Conservation (phyloP, 148 eudicot species). For the Oxyria digyna region DNA sequence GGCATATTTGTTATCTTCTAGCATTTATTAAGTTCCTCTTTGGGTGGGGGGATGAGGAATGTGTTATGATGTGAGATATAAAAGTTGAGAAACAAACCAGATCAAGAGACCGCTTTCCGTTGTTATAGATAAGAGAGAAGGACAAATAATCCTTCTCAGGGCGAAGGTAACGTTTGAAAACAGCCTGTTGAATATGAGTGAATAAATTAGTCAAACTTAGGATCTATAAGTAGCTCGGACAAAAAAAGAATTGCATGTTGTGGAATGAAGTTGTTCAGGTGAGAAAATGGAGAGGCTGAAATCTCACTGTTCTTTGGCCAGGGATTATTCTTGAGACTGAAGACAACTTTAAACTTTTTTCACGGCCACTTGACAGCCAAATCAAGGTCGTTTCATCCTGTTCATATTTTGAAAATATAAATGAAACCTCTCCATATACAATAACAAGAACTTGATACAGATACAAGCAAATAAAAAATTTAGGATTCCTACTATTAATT, state of each 20-base stretch:
- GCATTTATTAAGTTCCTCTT: neutral
- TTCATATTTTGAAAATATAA: neutral
- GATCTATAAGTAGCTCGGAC: neutral
- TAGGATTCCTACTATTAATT: neutral
- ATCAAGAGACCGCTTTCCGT: constrained; percentile 85
- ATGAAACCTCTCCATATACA: neutral
- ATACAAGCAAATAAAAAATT: neutral
- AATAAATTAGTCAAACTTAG: neutral
- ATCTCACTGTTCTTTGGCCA: constrained; percentile 94
- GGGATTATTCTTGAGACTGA: constrained; percentile 69
- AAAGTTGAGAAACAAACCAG: constrained; percentile 44
- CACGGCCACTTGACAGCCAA: constrained; percentile 75
- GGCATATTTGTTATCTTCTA: neutral
- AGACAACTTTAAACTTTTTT: constrained; percentile 68
- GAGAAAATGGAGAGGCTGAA: constrained; percentile 2
- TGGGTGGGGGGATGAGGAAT: neutral
- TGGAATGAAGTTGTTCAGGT: neutral
- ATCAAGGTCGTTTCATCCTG: constrained; percentile 85
- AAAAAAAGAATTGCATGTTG: neutral
- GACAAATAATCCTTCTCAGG: constrained; percentile 91
- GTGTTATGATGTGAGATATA: constrained; percentile 1
- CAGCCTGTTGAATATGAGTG: constrained; percentile 39
- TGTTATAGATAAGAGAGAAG: constrained; percentile 81
- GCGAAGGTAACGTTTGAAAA: constrained; percentile 72
- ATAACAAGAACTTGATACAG: neutral